These are phyloP conservation scores for Suillus subaureus DNA, from an alignment of 768 basidiomycete species.

Conservation along the genomic window DNA sequence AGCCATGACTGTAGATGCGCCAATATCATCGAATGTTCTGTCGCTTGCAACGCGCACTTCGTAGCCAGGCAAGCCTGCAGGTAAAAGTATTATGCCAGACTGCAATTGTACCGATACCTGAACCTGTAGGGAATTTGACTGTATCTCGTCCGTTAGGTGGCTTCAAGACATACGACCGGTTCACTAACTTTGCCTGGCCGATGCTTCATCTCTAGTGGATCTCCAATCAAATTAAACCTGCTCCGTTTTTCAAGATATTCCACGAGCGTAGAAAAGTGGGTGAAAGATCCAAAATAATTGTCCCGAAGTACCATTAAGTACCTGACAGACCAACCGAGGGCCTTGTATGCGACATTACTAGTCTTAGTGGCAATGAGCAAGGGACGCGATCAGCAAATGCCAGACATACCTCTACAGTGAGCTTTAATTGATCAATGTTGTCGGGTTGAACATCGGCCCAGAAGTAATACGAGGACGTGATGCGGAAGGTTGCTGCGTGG, in stretches of 20 bases:
- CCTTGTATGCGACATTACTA: slow-evolving; percentile 60
- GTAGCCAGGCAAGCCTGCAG: slow-evolving; percentile 68
- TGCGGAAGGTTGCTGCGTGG: slow-evolving; percentile 52
- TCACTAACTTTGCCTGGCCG: slow-evolving; percentile 69
- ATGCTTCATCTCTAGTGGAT: slow-evolving; percentile 81
- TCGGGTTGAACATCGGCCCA: slow-evolving; percentile 67
- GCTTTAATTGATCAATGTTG: slow-evolving; percentile 75
- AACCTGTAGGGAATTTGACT: slow-evolving; percentile 87
- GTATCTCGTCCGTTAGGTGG: slow-evolving; percentile 14
- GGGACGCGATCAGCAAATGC: background rate
- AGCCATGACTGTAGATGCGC: slow-evolving; percentile 54
- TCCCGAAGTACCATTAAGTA: slow-evolving; percentile 88
- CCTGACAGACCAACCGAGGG: slow-evolving; percentile 86
- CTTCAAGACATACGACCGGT: background rate
- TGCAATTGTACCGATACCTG: slow-evolving; percentile 57
- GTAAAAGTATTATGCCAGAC: slow-evolving; percentile 59
- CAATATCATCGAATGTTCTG: slow-evolving; percentile 41
- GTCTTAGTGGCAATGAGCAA: slow-evolving; percentile 38
- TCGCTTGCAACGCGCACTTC: slow-evolving; percentile 34
- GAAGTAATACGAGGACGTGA: slow-evolving; percentile 77
- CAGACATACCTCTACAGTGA: slow-evolving; percentile 58
- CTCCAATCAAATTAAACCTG: slow-evolving; percentile 64
- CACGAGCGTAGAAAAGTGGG: slow-evolving; percentile 84
- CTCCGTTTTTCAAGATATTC: slow-evolving; percentile 80
- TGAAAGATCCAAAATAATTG: slow-evolving; percentile 94